Percentiles rank a stretch among this genome's conserved stretches.
These are phyloP conservation scores for Pythium sukuiense DNA, from an alignment of 352 stramenopile genomes.

Conservation along the genomic window DNA sequence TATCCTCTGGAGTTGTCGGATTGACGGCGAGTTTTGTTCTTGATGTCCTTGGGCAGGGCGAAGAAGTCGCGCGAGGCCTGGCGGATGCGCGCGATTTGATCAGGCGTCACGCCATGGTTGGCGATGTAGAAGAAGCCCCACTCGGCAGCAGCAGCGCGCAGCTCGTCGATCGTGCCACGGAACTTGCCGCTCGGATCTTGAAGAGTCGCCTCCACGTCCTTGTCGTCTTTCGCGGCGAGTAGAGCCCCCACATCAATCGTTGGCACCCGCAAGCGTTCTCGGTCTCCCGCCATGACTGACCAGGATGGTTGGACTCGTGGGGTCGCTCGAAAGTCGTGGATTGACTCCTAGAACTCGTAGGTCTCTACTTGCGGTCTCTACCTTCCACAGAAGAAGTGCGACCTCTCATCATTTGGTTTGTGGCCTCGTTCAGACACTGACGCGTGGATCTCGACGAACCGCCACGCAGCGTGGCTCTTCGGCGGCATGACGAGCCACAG, in stretches of 20 bases:
- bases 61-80: constrained; percentile 80
- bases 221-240: constrained; percentile 32
- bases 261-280: constrained; percentile 26
- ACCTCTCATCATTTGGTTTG: no score
- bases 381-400: no score
- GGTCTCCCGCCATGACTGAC: no score
- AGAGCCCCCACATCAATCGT: constrained; percentile 49
- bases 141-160: constrained; percentile 59
- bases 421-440: no score
- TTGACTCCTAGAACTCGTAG: no score
- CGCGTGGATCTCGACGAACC: no score
- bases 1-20: constrained; percentile 87
- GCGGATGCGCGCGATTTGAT: constrained; percentile 66
- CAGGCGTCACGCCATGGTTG: constrained; percentile 64
- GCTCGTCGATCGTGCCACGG: constrained; percentile 36
- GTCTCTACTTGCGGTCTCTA: no score
- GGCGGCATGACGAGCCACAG: no score
- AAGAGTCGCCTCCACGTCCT: constrained; percentile 24
- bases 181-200: constrained; percentile 16
- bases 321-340: no score
- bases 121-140: constrained; percentile 94
- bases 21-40: constrained; percentile 55
- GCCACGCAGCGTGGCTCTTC: no score
- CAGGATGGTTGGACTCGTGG: no score
- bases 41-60: constrained; percentile 55